Base-by-base conservation (phyloP, 306 rosid genomes). In the Trichosanthes cucumerina region DNA sequence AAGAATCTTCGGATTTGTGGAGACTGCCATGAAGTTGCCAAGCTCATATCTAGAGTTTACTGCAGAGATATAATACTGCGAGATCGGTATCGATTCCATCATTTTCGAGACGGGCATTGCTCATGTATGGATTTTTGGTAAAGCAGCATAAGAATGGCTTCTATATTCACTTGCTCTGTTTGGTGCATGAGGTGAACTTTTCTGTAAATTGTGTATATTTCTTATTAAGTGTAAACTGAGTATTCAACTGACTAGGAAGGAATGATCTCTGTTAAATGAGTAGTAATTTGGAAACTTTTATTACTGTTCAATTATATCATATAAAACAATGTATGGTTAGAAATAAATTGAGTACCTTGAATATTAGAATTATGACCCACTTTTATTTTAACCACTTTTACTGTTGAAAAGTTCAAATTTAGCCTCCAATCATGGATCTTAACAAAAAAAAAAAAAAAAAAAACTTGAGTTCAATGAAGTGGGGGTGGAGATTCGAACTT, bases 1-100 rank as follows among this genome's bases (percentile, higher is more conserved):
- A 88, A 88, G 85, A 90, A 90, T 83, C 89, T 90, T 74, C 91
- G 90, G 33, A 83, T 90, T 77, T 90, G 93, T 75, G 83, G 89
- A 54, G 91, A 88, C 79, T 90, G 89, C 24, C 91, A 90, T 46
- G 77, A 85, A 26, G 87, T 87, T 74, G 88, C 92, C 71, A 90
- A 88, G 86, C 92, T 87, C 47, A 33, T 87, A 80, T 90, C 91
- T 9, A 81, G 75, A 70, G 76, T 84, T 76, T 88, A 88, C 26
- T 64, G 54, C 14, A 81, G 89, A 81, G 90, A 88, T 50, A 88
- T 90, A 72, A 57, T 87, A 79, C 79, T 90, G 34, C 87, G 92
- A 77, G 92, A 90, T 79, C 72, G 90, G 79, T 88, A 90, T 69
- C 85, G 90, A 70, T 90, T 88, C 60, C 92, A 90, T 78, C 87